These are phyloP conservation scores for Podila minutissima DNA, from an alignment of 192 early-diverging fungal genomes.

Conservation along the genomic window DNA sequence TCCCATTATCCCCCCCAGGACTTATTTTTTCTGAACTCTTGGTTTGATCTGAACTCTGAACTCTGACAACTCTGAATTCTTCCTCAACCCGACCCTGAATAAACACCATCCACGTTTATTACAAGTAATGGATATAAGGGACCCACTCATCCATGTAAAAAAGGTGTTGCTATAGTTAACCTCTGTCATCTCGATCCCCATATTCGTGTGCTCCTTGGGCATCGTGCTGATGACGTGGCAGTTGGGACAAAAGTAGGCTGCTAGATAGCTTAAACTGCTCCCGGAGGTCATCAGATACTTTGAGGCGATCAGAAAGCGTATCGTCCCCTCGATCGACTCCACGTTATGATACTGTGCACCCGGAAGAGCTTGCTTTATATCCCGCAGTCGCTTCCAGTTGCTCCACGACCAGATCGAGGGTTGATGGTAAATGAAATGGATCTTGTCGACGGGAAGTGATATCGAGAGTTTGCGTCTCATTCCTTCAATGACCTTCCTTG, in stretches of 20 bases:
- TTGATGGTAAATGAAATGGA: conserved; percentile 12
- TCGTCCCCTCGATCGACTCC: conserved; percentile 10
- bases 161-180: background rate
- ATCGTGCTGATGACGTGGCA: conserved; percentile 11
- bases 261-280: conserved; percentile 10
- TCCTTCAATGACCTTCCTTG: conserved; percentile 8
- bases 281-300: conserved; percentile 21
- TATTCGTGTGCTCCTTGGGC: background rate
- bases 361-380: conserved; percentile 3
- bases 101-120: too few species aligned
- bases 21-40: too few species aligned
- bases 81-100: too few species aligned
- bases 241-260: conserved; percentile 12
- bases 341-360: conserved; percentile 8
- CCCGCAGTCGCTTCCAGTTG: conserved; percentile 6
- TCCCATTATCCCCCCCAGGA: too few species aligned
- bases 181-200: conserved; percentile 8
- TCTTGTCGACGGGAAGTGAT: background rate
- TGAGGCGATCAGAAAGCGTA: conserved; percentile 7
- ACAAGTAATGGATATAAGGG: background rate
- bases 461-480: conserved; percentile 12
- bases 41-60: too few species aligned
- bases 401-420: conserved; percentile 3
- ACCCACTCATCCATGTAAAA: conserved; percentile 16
- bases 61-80: too few species aligned